Evolutionary conservation across 1,284 basidiomycete species (phyloP).

Genomic region (Cystobasidium slooffiae): DNA sequence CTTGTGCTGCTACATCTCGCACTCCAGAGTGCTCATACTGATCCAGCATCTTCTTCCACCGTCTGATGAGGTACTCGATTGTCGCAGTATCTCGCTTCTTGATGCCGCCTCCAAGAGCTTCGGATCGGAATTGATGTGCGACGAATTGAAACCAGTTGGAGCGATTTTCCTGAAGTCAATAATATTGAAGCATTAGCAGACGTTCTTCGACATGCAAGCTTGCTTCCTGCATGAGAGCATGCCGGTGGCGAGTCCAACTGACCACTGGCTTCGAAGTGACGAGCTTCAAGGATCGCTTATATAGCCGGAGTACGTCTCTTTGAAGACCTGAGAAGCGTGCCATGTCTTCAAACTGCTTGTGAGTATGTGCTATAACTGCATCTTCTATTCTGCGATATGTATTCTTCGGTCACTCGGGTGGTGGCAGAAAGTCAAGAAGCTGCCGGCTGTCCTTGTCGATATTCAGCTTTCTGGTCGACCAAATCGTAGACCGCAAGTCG

Average conservation of each 20-base stretch:
- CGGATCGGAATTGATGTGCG: conserved; percentile 51
- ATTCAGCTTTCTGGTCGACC: neutral
- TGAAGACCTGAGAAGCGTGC: conserved; percentile 48
- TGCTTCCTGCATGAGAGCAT: neutral
- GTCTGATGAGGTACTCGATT: conserved; percentile 51
- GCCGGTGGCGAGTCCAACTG: neutral
- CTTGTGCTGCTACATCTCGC: conserved; percentile 45
- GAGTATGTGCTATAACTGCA: neutral
- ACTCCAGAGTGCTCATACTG: conserved; percentile 44
- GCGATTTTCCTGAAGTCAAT: conserved; percentile 45
- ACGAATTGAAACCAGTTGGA: conserved; percentile 51
- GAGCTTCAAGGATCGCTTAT: conserved; percentile 49
- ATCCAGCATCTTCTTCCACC: conserved; percentile 52
- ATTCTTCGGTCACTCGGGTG: too few species aligned
- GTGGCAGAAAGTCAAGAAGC: too few species aligned
- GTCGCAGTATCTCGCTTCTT: conserved; percentile 49
- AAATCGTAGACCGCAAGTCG: neutral
- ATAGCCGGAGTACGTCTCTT: conserved; percentile 46
- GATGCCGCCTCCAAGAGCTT: conserved; percentile 49
- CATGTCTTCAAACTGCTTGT: neutral
- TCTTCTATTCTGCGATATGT: neutral
- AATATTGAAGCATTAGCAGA: neutral
- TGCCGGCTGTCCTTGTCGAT: too few species aligned
- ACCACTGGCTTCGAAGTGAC: conserved; percentile 48
- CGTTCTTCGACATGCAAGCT: neutral